Evolutionary conservation across 1,284 basidiomycete genomes (phyloP), one percentile per base, ranked within the genome.

Genomic region (Mrakiaceae sp.): DNA sequence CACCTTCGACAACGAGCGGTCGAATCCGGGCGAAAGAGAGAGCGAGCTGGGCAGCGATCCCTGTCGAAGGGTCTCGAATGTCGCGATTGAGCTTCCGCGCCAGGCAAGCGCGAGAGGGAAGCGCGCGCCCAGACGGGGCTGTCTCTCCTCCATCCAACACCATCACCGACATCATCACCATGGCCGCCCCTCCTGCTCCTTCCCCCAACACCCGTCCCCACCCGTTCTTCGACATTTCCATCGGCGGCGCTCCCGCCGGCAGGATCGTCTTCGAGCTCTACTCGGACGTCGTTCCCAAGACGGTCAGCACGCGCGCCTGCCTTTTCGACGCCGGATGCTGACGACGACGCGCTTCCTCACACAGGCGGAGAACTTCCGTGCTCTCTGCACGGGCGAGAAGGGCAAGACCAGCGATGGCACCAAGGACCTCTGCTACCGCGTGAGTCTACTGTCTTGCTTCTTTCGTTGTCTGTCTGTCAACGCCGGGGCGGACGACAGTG

Each of bases 341-440:
- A 2, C 39, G 4, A 81, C 0, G 77, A 79, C 51, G 83, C 50
- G 9, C 49, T 48, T 44, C 9, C 43, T 52, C 60, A 11, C 69
- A 86, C 16, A 81, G 78, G 80, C 88, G 0, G 82, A 79, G 66
- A 97, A 98, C 80, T 98, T 97, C 79, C 86, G 93, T 64, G 88
- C 92, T 72, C 84, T 97, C 40, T 88, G 87, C 69, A 88, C 88
- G 0, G 87, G 88, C 39, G 78, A 87, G 75, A 76, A 87, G 71
- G 74, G 76, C 40, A 65, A 66, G 39, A 76, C 73, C 53, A 68
- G 69, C 42, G 83, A 84, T 47, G 76, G 75, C 47, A 69, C 69
- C 44, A 72, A 72, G 68, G 60, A 66, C 42, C 71, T 77, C 16
- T 70, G 73, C 0, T 78, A 74, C 62, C 68, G 69, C 62, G 69